Conservation (phyloP, 805 yeast genomes). For the Spathaspora passalidarum region DNA sequence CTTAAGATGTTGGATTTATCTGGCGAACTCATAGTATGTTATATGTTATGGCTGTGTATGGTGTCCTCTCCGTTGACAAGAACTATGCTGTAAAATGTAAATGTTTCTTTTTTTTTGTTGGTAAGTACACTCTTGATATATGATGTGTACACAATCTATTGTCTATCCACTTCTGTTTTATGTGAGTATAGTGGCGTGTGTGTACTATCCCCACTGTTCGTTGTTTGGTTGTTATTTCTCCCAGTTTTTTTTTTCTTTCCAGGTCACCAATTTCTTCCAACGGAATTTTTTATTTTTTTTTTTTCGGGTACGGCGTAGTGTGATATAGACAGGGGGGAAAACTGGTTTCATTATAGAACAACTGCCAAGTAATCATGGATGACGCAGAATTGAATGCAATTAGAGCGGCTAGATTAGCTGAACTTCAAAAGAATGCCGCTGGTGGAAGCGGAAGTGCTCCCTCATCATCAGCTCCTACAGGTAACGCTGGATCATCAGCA, state of each 20-base stretch:
- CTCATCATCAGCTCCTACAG: neutral
- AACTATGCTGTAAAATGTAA: too few relatives aligned
- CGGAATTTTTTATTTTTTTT: neutral
- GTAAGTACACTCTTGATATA: too few relatives aligned
- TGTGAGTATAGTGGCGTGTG: too few relatives aligned
- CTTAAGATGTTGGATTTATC: conserved; percentile 43
- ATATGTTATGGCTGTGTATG: too few relatives aligned
- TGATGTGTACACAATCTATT: too few relatives aligned
- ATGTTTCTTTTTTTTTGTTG: too few relatives aligned
- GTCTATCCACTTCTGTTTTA: too few relatives aligned
- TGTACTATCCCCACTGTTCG: too few relatives aligned
- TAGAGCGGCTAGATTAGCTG: conserved; percentile 87
- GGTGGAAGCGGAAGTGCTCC: conserved; percentile 31
- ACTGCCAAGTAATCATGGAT: conserved; percentile 58
- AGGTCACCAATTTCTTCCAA: neutral
- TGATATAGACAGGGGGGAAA: neutral
- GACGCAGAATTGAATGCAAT: conserved; percentile 85
- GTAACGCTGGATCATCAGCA: neutral
- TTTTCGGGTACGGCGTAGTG: neutral
- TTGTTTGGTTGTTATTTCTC: neutral
- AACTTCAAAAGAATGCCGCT: conserved; percentile 61
- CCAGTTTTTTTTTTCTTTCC: neutral
- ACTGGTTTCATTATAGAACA: conserved; percentile 3
- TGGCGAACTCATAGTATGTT: conserved; percentile 6
- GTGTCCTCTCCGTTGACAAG: too few relatives aligned